Evolutionary conservation across 2,329 filamentous ascomycete genomes (phyloP), one percentile per base, ranked within the genome.

Genomic region (Microdochium paspali): DNA sequence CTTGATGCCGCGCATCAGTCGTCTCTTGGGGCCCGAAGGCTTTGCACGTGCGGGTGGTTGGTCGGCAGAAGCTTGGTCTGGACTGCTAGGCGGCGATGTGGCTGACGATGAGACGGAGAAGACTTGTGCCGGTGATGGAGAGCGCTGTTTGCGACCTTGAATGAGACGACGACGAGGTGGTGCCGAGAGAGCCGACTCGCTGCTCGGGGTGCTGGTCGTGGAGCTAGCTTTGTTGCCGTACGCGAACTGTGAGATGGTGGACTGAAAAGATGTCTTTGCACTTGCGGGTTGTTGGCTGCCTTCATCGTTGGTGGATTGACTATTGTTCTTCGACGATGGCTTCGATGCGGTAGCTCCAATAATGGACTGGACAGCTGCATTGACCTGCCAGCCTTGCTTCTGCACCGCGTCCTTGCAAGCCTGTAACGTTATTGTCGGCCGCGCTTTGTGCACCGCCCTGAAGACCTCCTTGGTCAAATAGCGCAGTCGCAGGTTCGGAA

Each of bases 51-150:
- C 35, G 6, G 20, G 40, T 25, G 53, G 47, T 18, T 50, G 54
- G 47, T 54, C 44, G 18, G 44, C 47, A 48, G 53, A 45, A 44
- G 54, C 56, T 15, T 46, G 48, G 30, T 50, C 48, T 10, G 56
- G 59, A n/a, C 57, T 58, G n/a, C 58, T 62, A n/a, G 56, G 50
- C 23, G 54, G 48, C 5, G 61, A 63, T 42, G 59, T 55, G 12
- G 58, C 51, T 20, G 60, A 61, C n/a, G 61, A 59, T 3, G 60
- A 56, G 26, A 60, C 50, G 44, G 61, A 64, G 49, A 63, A 63
- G 23, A 62, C 50, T 39, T 55, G 51, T 18, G 59, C 52, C 10
- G 60, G 54, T 1, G 58, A 56, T 15, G 58, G 54, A 24, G 60
- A 61, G 46, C 47, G 52, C 1, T 56, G 54, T 26, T 51, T 54